phyloP scores from a whole-genome alignment of 2,329 filamentous ascomycete species.

The Golovinomyces cichoracearum region DNA sequence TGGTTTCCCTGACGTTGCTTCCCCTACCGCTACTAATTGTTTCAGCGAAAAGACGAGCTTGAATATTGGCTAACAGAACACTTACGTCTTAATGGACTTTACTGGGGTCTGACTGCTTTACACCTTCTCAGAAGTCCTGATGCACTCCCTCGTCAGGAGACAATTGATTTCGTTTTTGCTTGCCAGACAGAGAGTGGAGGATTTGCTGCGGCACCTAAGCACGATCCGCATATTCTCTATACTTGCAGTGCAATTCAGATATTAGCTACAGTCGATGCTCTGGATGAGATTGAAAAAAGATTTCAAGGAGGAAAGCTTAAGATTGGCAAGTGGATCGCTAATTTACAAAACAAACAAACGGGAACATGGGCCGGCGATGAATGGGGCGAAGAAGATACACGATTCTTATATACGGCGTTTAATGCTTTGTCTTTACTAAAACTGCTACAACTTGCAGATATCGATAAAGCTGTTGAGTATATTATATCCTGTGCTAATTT shows the following conservation, averaged over 20 bases:
- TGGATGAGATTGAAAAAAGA: slow-evolving; percentile 50
- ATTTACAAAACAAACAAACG: slow-evolving; percentile 51
- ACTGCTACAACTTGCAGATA: slow-evolving; percentile 45
- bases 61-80: slow-evolving; percentile 98
- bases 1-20: slow-evolving; percentile 14
- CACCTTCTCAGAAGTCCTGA: slow-evolving; percentile 62
- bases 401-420: slow-evolving; percentile 75
- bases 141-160: slow-evolving; percentile 51
- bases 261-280: slow-evolving; percentile 58
- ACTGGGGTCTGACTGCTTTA: slow-evolving; percentile 80
- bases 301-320: slow-evolving; percentile 31
- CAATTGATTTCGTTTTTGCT: slow-evolving; percentile 83
- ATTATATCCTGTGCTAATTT: slow-evolving; percentile 70
- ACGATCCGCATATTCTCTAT: slow-evolving; percentile 89
- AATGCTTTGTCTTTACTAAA: slow-evolving; percentile 70
- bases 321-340: slow-evolving; percentile 63
- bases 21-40: slow-evolving; percentile 9
- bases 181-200: slow-evolving; percentile 74
- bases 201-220: slow-evolving; percentile 77
- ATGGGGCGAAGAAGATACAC: slow-evolving; percentile 89
- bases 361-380: slow-evolving; percentile 85
- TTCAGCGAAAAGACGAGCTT: slow-evolving; percentile 65
- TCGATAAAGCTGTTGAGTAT: slow-evolving; percentile 55
- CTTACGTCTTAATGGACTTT: slow-evolving; percentile 77
- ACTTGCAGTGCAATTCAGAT: slow-evolving; percentile 91